phyloP scores from a whole-genome alignment of 2,329 filamentous ascomycete genomes.

The Capronia americana region DNA sequence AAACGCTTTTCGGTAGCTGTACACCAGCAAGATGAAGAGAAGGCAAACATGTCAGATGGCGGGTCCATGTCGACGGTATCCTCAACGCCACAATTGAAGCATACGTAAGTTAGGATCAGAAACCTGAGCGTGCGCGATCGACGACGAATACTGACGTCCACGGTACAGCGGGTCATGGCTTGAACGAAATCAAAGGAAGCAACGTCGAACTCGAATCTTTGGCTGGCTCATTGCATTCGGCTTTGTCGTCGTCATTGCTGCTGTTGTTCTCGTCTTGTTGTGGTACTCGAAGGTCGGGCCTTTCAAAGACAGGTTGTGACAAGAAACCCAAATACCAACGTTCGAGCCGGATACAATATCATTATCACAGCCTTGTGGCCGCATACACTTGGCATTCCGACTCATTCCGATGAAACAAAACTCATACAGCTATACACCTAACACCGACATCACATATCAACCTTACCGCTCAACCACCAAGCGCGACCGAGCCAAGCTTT shows the following conservation, averaged over 20 bases:
- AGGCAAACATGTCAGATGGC: slow-evolving; percentile 31
- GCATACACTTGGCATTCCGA: not conserved
- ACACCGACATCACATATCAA: not conserved
- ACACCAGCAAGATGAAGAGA: slow-evolving; percentile 59
- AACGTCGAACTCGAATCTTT: slow-evolving; percentile 55
- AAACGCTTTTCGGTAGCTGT: slow-evolving; percentile 65
- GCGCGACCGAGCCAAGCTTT: not conserved
- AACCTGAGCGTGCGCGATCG: not conserved
- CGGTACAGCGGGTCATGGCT: slow-evolving; percentile 60
- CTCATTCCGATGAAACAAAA: not conserved
- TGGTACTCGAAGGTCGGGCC: slow-evolving; percentile 34
- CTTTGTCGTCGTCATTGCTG: slow-evolving; percentile 27
- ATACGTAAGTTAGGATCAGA: slow-evolving; percentile 37
- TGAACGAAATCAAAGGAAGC: slow-evolving; percentile 56
- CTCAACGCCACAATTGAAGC: slow-evolving; percentile 27
- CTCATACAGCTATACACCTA: not conserved
- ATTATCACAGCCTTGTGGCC: not conserved
- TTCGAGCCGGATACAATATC: not conserved
- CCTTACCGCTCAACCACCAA: not conserved
- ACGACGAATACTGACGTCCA: slow-evolving; percentile 8
- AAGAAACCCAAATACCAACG: not conserved
- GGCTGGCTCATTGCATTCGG: slow-evolving; percentile 44
- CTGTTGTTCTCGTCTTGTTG: slow-evolving; percentile 31
- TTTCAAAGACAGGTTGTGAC: slow-evolving; percentile 24
- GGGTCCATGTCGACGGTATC: slow-evolving; percentile 27